A percentile compares a stretch with the other conserved stretches of the same genome.
Evolutionary conservation across 306 rosid species (phyloP).

Genomic region (Myrica gale): DNA sequence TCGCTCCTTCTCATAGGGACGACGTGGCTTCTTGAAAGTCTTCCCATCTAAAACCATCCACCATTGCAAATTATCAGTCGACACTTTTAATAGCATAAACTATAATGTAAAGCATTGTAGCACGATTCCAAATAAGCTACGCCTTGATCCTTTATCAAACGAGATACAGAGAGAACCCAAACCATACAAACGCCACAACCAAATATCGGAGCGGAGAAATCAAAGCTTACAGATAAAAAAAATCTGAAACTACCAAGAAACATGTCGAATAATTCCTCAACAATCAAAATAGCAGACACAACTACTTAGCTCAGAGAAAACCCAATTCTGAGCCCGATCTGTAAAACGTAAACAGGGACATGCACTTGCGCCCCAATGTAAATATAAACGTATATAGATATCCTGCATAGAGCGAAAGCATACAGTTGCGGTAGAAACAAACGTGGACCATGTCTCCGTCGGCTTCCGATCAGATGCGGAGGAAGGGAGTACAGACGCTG

Average conservation of each 20-base stretch:
- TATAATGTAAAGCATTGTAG: neutral
- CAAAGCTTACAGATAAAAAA: no score
- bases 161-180: neutral
- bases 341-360: neutral
- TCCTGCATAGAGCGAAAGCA: neutral
- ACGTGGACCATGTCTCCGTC: slow-evolving; percentile 39
- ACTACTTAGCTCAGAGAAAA: neutral
- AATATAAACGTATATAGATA: neutral
- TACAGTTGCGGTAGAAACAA: slow-evolving; percentile 34
- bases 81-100: neutral
- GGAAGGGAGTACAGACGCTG: neutral
- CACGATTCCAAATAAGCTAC: neutral
- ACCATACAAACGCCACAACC: neutral
- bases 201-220: neutral
- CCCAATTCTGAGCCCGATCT: neutral
- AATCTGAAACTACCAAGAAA: neutral
- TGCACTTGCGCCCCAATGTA: neutral
- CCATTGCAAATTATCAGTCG: neutral
- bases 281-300: neutral
- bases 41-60: neutral
- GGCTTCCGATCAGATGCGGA: neutral
- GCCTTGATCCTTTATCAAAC: neutral
- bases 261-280: neutral
- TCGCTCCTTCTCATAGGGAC: no score
- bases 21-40: no score